Conservation (phyloP, 495 filamentous ascomycete genomes). For the Bacidia rubella region DNA sequence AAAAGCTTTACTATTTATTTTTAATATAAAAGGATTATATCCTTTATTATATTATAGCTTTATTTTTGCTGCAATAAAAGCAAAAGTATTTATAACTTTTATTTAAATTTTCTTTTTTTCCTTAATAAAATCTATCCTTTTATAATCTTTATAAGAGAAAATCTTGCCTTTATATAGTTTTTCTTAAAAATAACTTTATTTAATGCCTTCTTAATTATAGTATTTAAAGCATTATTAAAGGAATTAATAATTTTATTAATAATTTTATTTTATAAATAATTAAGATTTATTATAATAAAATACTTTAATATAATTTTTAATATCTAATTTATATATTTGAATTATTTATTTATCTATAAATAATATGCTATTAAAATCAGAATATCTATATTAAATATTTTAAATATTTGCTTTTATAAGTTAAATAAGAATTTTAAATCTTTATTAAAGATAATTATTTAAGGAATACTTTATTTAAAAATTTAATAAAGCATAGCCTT, state of each 20-base stretch:
- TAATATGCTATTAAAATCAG: background rate
- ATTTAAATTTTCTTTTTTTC: background rate
- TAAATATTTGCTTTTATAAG: background rate
- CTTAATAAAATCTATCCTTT: background rate
- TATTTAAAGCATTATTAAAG: background rate
- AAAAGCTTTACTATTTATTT: background rate
- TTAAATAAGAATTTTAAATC: constrained; percentile 1
- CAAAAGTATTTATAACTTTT: background rate
- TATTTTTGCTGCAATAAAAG: background rate
- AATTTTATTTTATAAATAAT: background rate
- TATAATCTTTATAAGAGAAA: background rate
- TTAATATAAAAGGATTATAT: background rate
- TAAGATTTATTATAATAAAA: background rate
- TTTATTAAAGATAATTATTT: background rate
- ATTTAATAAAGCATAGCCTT: background rate
- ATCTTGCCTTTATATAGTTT: background rate
- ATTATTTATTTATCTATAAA: constrained; percentile 1
- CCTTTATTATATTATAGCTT: background rate
- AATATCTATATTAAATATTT: constrained; percentile 1
- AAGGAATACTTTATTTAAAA: background rate
- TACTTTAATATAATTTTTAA: background rate
- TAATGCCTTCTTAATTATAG: background rate
- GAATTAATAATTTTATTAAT: background rate
- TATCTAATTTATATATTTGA: background rate
- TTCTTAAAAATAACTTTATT: constrained; percentile 2